A percentile compares a stretch with the other conserved stretches of the same genome.
These are phyloP conservation scores for Solanum verrucosum DNA, from an alignment of 257 asterid species.

Conservation along the genomic window DNA sequence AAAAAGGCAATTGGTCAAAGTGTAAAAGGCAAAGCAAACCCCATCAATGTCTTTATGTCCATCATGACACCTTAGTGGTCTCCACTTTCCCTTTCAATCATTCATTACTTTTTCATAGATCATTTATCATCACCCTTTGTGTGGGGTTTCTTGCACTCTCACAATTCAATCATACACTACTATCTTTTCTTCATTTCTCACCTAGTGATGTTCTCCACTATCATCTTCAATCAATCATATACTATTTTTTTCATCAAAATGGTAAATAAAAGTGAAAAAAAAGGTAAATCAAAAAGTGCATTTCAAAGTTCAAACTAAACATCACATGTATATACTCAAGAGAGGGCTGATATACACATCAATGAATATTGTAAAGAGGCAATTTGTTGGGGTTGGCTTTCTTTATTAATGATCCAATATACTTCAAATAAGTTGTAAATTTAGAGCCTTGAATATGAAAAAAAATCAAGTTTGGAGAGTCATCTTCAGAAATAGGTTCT, in stretches of 20 bases:
- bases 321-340: neutral
- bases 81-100: neutral
- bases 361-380: neutral
- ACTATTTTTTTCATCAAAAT: neutral
- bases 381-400: neutral
- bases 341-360: neutral
- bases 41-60: neutral
- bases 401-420: neutral
- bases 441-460: neutral
- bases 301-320: neutral
- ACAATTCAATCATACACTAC: neutral
- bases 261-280: neutral
- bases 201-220: neutral
- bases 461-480: neutral
- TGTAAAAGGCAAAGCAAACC: neutral
- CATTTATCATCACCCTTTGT: neutral
- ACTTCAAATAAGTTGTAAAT: neutral
- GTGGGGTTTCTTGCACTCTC: neutral
- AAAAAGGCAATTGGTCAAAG: neutral
- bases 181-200: too few relatives aligned
- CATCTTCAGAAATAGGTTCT: rapidly evolving
- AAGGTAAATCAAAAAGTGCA: neutral
- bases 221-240: neutral
- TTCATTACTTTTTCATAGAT: neutral
- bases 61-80: neutral